These are phyloP conservation scores for Entoloma clypeatum DNA, from an alignment of 1,284 basidiomycete species.

Conservation along the genomic window DNA sequence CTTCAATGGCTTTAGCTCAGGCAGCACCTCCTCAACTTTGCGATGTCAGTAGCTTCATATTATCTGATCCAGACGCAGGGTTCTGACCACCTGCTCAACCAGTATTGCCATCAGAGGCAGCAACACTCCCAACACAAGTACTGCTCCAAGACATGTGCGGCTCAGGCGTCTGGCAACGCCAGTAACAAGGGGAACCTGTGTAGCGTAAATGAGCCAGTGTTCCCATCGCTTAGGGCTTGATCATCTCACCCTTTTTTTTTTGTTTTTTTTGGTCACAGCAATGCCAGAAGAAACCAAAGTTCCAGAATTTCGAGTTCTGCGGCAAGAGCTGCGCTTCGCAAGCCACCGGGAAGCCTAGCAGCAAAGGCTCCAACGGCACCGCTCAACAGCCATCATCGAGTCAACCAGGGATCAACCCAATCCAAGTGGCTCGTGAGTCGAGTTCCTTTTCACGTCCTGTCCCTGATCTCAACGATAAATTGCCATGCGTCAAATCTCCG, in stretches of 20 bases:
- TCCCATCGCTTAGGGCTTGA: not conserved
- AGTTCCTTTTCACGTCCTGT: not conserved
- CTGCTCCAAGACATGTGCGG: conserved; percentile 60
- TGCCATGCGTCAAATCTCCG: not conserved
- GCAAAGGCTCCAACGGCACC: conserved; percentile 15
- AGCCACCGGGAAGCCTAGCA: conserved; percentile 26
- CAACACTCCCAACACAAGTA: conserved; percentile 49
- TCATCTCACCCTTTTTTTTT: not conserved
- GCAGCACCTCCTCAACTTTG: conserved; percentile 27
- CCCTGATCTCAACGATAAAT: too few species aligned
- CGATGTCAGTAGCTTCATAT: conserved; percentile 23
- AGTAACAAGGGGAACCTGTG: conserved; percentile 30
- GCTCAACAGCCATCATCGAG: conserved; percentile 18
- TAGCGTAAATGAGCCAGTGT: conserved; percentile 29
- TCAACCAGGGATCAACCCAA: conserved; percentile 31
- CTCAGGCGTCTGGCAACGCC: conserved; percentile 36
- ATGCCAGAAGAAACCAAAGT: conserved; percentile 49
- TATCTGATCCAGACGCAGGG: not conserved
- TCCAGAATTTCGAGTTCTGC: conserved; percentile 45
- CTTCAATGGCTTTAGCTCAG: conserved; percentile 21
- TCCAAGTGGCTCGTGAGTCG: conserved; percentile 37
- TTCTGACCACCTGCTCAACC: conserved; percentile 6
- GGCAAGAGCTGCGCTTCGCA: conserved; percentile 45
- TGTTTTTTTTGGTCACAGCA: conserved; percentile 27
- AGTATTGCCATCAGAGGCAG: conserved; percentile 57